Conservation (phyloP, 768 basidiomycete species). For the Amanita pseudoporphyria region DNA sequence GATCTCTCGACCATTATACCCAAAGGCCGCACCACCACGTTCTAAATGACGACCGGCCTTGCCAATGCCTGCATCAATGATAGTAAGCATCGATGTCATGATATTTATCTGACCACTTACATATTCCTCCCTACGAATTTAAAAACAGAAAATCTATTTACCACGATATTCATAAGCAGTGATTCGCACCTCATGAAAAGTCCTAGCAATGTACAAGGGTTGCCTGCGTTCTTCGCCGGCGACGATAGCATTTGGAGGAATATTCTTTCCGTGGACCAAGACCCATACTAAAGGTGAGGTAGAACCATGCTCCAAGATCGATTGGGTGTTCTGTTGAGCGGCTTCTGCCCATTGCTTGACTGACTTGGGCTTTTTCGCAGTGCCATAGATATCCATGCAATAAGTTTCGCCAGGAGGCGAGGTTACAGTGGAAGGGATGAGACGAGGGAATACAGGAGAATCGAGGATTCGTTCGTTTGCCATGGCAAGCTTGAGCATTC, state of each 20-base stretch:
- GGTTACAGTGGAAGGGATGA: too few species aligned
- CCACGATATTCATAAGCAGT: too few species aligned
- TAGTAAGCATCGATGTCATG: neutral
- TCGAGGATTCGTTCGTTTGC: too few species aligned
- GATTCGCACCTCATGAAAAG: constrained; percentile 14
- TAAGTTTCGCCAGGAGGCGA: constrained; percentile 4
- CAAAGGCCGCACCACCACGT: constrained; percentile 14
- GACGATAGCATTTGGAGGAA: constrained; percentile 14
- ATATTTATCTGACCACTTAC: neutral
- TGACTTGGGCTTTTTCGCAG: constrained; percentile 12
- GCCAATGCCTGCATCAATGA: constrained; percentile 12
- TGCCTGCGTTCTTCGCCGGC: constrained; percentile 14
- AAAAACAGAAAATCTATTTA: neutral
- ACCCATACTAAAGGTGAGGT: constrained; percentile 16
- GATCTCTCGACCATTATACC: constrained; percentile 15
- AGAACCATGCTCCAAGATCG: constrained; percentile 11
- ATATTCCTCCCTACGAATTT: constrained; percentile 5
- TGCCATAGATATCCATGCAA: constrained; percentile 10
- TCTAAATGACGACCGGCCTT: constrained; percentile 14
- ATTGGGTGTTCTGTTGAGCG: constrained; percentile 11
- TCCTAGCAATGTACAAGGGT: constrained; percentile 15
- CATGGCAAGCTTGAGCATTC: too few species aligned
- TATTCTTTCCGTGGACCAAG: constrained; percentile 13
- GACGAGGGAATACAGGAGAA: too few species aligned
- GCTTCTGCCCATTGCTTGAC: constrained; percentile 15